Evolutionary conservation across 345 rosid genomes (phyloP), one percentile per base, ranked within the genome.

Genomic region (Diplotaxis tenuifolia): DNA sequence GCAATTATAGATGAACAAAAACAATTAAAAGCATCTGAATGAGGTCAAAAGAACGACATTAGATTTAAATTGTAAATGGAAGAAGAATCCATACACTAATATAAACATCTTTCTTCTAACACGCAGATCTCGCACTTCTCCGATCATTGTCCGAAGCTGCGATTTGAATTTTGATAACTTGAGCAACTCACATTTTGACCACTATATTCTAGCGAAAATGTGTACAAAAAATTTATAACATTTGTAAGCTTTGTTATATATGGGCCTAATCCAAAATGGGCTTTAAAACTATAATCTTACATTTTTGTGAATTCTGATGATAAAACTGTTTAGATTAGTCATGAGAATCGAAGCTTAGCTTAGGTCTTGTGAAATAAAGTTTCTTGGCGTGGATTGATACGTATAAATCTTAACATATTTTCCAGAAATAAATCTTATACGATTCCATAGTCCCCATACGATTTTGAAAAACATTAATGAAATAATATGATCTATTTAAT

Each of bases 121-220:
- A 64, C 86, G 79, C 62, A 86, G 86, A 76, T 84, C 86, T 70
- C 91, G 88, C 55, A 77, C 82, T 79, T 92, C 94, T 56, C 83
- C 62, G 75, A 82, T 72, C 65, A 89, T 71, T 59, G 90, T 82
- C 28, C 77, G 89, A 76, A 92, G 93, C 79, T 84, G 92, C 81
- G 89, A 85, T 73, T 76, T 89, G 85, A 89, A 89, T 79, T 85
- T 89, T 59, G 93, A 88, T 15, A 92, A 53, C 73, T 82, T 88
- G 14, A 89, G 89, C 80, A 89, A 52, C 82, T 92, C 97, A 7
- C 97, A 89, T 92, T 80, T 77, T 15, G 21, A 68, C 58, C 70
- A 70, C 79, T 2, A 50, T 23, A 67, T 66, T 74, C 62, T 38
- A 22, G 73, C 4, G 45, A 36, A 75, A 75, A 40, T 7, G 38